Evolutionary conservation across 768 basidiomycete genomes (phyloP).

Genomic region (Multifurca ochricompacta): DNA sequence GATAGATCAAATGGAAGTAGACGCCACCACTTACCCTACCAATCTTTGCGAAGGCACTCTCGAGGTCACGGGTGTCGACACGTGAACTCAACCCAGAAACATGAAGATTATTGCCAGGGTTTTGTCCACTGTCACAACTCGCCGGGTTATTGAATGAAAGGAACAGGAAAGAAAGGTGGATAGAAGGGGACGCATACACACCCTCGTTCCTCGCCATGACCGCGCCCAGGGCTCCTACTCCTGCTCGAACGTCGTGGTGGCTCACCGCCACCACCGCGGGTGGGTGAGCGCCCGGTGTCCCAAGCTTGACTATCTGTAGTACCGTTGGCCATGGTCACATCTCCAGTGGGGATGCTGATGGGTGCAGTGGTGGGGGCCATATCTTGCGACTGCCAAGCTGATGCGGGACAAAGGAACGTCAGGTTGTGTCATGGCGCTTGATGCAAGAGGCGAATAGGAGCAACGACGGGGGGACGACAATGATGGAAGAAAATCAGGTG

Average conservation of each 20-base stretch:
- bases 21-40: slow-evolving; percentile 54
- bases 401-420: slow-evolving; percentile 34
- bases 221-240: slow-evolving; percentile 66
- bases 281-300: slow-evolving; percentile 40
- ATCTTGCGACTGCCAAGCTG: slow-evolving; percentile 83
- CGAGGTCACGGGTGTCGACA: slow-evolving; percentile 79
- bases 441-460: slow-evolving; percentile 20
- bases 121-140: slow-evolving; percentile 33
- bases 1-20: background rate
- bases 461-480: slow-evolving; percentile 26
- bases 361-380: slow-evolving; percentile 53
- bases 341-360: slow-evolving; percentile 61
- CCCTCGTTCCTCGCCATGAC: slow-evolving; percentile 43
- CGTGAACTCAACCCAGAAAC: slow-evolving; percentile 51
- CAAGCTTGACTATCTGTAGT: slow-evolving; percentile 48
- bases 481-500: slow-evolving; percentile 23
- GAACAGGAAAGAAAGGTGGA: background rate
- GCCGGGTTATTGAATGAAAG: background rate
- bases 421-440: slow-evolving; percentile 32
- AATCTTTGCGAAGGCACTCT: slow-evolving; percentile 80
- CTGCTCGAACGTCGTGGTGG: slow-evolving; percentile 62
- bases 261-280: slow-evolving; percentile 39
- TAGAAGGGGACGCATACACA: slow-evolving; percentile 28
- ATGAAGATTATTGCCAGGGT: slow-evolving; percentile 62
- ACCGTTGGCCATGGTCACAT: slow-evolving; percentile 41